Conservation (phyloP, 2,329 filamentous ascomycete species). For the Trichoderma guizhouense region DNA sequence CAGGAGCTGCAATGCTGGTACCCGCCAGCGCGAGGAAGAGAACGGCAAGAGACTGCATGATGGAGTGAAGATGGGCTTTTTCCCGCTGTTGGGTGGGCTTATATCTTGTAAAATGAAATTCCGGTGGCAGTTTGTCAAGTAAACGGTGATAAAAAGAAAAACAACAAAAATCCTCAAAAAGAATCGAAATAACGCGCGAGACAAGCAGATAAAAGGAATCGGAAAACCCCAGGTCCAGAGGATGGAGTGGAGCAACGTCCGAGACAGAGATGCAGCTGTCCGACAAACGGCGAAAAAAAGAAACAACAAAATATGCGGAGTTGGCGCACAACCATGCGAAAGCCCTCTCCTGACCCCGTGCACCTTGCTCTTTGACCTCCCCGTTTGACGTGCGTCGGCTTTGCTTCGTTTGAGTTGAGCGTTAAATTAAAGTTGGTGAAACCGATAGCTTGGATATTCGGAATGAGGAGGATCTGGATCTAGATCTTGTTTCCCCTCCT, state of each 20-base stretch:
- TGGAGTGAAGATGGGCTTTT: neutral
- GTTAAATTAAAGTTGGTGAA: neutral
- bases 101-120: neutral
- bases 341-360: neutral
- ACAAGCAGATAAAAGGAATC: neutral
- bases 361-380: neutral
- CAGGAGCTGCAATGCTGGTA: neutral
- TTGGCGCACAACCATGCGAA: neutral
- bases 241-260: neutral
- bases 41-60: conserved; percentile 17
- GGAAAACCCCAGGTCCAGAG: neutral
- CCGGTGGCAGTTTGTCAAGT: neutral
- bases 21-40: neutral
- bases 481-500: neutral
- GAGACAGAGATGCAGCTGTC: conserved; percentile 4
- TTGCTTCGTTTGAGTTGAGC: neutral
- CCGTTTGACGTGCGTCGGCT: neutral
- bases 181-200: neutral
- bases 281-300: neutral
- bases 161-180: neutral
- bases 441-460: neutral
- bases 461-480: neutral
- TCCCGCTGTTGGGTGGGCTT: neutral
- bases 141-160: neutral
- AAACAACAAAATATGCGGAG: neutral